These are phyloP conservation scores for Spathaspora sp. DNA, from an alignment of 1,139 yeast genomes.

Conservation along the genomic window DNA sequence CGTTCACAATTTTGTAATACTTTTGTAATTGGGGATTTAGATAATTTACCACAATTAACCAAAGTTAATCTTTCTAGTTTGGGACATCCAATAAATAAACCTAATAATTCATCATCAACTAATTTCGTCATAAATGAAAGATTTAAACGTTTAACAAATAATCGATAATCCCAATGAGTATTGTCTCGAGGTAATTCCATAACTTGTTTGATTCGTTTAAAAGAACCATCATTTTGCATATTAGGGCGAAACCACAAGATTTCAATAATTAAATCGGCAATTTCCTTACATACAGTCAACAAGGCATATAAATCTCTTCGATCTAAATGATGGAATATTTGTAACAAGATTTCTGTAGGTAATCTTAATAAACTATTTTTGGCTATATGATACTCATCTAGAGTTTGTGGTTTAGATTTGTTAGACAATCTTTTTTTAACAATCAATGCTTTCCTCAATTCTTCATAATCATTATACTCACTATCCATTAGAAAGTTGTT, in stretches of 20 bases:
- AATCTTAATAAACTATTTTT: constrained; percentile 50
- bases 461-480: constrained; percentile 33
- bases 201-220: constrained; percentile 50
- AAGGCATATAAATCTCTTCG: constrained; percentile 68
- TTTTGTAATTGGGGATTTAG: constrained; percentile 59
- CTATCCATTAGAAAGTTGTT: constrained; percentile 37
- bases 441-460: constrained; percentile 36
- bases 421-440: constrained; percentile 25
- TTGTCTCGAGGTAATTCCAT: constrained; percentile 48
- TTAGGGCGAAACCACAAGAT: constrained; percentile 89
- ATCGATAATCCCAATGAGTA: constrained; percentile 73
- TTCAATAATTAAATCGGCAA: constrained; percentile 80
- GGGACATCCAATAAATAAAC: constrained; percentile 62
- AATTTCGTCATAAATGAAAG: constrained; percentile 70
- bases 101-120: constrained; percentile 61
- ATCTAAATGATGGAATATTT: constrained; percentile 66
- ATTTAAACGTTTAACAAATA: constrained; percentile 76
- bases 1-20: constrained; percentile 65
- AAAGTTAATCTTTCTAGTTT: constrained; percentile 83
- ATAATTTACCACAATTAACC: constrained; percentile 71
- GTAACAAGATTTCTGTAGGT: constrained; percentile 79
- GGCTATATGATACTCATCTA: constrained; percentile 11
- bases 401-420: constrained; percentile 8
- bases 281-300: constrained; percentile 74
- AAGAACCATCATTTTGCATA: constrained; percentile 56